Base-by-base conservation (phyloP, 345 rosid genomes). In the Brassica cretica region DNA sequence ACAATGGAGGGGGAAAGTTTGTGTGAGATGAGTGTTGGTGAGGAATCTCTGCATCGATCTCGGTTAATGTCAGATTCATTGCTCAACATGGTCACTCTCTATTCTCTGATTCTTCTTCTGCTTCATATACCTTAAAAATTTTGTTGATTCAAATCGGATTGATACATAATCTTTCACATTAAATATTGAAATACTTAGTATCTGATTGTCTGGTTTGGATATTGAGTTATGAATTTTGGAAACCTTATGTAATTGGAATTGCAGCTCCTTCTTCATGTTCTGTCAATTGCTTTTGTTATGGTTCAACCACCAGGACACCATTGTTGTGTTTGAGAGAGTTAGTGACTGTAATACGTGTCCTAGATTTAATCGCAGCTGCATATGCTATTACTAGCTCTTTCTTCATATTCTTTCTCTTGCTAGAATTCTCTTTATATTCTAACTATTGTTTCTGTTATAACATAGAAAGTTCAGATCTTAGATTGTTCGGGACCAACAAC, bases 391-490 rank as follows among this genome's bases (percentile, higher is more conserved):
- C 33, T 30, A 30, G 33, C 33, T 30, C 33, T 30, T 30, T 30
- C 33, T 30, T 30, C 33, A 30, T 30, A 30, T 30, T 30, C 5
- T 30, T 30, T 30, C 33, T 30, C 33, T 30, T 30, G 8, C 44
- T 37, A 37, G 44, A 37, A 37, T 37, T 44, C 44, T 66, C 64
- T 59, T 68, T 59, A 1, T 29, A 55, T 16, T 55, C 18, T 71
- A 55, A 35, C 41, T 71, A 11, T 55, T 61, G 46, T 27, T 37
- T 77, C 35, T 64, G 9, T 39, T 5, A 11, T 7, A 27, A 39
- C 66, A 39, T 44, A 18, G 59, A 62, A 24, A 15, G 1, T 30
- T 44, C 55, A 72, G 63, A 78, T 78, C 81, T 78, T 65, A 39
- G 33, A 30, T 59, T 37, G 44, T 37, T 37, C 44, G 44, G 44